A percentile compares a stretch with the other conserved stretches of the same genome.
Evolutionary conservation across 495 filamentous ascomycete genomes (phyloP).

Genomic region (Daldinia concentrica): DNA sequence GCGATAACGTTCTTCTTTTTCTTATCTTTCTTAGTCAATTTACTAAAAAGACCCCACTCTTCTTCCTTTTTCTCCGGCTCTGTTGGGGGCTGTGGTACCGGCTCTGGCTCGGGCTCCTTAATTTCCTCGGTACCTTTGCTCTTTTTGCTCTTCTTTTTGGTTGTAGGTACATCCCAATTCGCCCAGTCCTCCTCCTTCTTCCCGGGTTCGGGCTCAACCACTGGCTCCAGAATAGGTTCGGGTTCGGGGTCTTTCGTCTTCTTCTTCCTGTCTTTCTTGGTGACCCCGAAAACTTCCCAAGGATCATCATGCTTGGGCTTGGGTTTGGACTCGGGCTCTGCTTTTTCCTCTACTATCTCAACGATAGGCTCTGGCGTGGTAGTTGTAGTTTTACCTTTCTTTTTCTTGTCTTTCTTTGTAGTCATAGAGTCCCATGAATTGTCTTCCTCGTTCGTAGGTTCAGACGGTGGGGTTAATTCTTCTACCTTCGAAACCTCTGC

Average conservation of each 20-base stretch:
- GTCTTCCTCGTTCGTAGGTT: slow-evolving; percentile 4
- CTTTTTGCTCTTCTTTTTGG: slow-evolving; percentile 37
- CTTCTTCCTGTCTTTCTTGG: slow-evolving; percentile 4
- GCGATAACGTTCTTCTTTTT: slow-evolving; percentile 37
- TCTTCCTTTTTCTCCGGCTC: slow-evolving; percentile 38
- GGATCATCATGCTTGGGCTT: background rate
- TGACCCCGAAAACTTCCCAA: background rate
- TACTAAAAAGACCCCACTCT: background rate
- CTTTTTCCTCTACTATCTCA: background rate
- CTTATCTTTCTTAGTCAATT: slow-evolving; percentile 24
- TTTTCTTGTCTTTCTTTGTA: slow-evolving; percentile 3
- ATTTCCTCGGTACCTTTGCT: slow-evolving; percentile 26
- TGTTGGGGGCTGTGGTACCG: slow-evolving; percentile 15
- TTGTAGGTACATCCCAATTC: slow-evolving; percentile 1
- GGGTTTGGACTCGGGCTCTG: background rate
- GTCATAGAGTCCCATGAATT: background rate
- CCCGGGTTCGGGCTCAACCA: slow-evolving; percentile 26
- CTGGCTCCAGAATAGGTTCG: slow-evolving; percentile 21
- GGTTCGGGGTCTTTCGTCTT: background rate
- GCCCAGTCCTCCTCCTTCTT: slow-evolving; percentile 29
- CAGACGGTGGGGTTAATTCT: slow-evolving; percentile 1
- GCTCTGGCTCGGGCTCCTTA: slow-evolving; percentile 24
- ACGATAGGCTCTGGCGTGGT: background rate
- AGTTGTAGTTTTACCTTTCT: background rate
- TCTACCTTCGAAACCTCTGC: slow-evolving; percentile 14